Conservation (phyloP, 768 basidiomycete genomes). For the Obba rivulosa region DNA sequence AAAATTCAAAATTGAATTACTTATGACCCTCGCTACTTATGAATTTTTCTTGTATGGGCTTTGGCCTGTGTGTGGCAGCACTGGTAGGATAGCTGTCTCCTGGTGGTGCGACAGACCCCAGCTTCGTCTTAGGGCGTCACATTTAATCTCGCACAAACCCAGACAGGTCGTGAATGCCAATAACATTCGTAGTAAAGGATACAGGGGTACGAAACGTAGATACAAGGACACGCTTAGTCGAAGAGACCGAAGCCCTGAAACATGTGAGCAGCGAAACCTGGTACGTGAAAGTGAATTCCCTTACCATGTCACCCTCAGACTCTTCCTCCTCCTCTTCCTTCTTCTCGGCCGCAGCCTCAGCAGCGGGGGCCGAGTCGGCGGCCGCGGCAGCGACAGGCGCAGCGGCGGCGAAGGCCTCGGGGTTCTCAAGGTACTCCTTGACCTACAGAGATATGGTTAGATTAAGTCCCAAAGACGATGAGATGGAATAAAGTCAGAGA, state of each 20-base stretch:
- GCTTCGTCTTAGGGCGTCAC: not conserved
- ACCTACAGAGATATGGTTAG: constrained; percentile 45
- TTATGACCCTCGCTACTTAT: too few species aligned
- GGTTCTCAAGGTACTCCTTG: constrained; percentile 97
- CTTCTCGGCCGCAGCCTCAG: constrained; percentile 38
- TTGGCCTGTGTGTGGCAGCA: too few species aligned
- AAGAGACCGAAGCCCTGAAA: constrained; percentile 89
- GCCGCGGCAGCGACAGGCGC: constrained; percentile 57
- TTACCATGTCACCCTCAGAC: constrained; percentile 85
- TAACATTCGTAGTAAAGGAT: constrained; percentile 1
- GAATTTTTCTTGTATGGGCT: too few species aligned
- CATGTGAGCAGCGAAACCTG: not conserved
- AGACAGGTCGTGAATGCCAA: not conserved
- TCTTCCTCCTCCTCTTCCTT: constrained; percentile 83
- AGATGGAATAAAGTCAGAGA: constrained; percentile 19
- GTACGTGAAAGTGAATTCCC: constrained; percentile 19
- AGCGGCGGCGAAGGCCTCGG: constrained; percentile 91
- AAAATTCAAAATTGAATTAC: too few species aligned
- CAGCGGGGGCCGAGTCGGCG: constrained; percentile 51
- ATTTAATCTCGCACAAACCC: not conserved
- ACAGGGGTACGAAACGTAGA: constrained; percentile 12
- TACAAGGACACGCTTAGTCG: constrained; percentile 45
- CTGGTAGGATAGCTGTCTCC: too few species aligned
- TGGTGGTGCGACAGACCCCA: too few species aligned
- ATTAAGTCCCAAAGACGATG: constrained; percentile 27